Conservation (phyloP, 352 stramenopile species). For the Pythium myriotylum region DNA sequence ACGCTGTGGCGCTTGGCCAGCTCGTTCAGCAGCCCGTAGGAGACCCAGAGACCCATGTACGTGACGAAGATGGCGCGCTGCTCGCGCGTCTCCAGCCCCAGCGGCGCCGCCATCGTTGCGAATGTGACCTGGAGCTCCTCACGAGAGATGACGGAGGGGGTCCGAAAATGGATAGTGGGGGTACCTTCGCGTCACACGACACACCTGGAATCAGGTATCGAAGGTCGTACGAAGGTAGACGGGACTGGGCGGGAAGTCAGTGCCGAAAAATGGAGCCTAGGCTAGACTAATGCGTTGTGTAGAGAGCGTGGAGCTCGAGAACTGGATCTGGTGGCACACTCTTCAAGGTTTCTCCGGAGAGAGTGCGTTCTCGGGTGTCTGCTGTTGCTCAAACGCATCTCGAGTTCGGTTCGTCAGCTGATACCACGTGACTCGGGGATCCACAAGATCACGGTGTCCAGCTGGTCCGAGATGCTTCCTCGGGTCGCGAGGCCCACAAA, state of each 20-base stretch:
- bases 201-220: background rate
- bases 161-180: background rate
- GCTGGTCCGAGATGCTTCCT: too few species aligned
- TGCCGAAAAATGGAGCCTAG: background rate
- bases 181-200: background rate
- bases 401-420: too few species aligned
- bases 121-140: too few species aligned
- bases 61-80: slow-evolving; percentile 77
- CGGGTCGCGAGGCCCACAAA: too few species aligned
- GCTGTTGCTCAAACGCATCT: too few species aligned
- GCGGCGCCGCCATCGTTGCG: slow-evolving; percentile 40
- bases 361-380: too few species aligned
- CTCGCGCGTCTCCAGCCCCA: slow-evolving; percentile 72
- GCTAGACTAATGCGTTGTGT: background rate
- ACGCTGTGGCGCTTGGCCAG: slow-evolving; percentile 69
- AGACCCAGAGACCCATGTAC: slow-evolving; percentile 81
- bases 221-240: slow-evolving; percentile 8
- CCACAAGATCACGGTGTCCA: too few species aligned
- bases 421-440: too few species aligned
- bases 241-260: background rate
- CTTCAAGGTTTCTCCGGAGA: background rate
- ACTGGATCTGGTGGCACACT: background rate
- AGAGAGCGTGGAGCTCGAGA: background rate
- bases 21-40: slow-evolving; percentile 80
- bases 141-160: background rate